phyloP scores from a whole-genome alignment of 768 basidiomycete genomes.

The Mycena rebaudengoi region DNA sequence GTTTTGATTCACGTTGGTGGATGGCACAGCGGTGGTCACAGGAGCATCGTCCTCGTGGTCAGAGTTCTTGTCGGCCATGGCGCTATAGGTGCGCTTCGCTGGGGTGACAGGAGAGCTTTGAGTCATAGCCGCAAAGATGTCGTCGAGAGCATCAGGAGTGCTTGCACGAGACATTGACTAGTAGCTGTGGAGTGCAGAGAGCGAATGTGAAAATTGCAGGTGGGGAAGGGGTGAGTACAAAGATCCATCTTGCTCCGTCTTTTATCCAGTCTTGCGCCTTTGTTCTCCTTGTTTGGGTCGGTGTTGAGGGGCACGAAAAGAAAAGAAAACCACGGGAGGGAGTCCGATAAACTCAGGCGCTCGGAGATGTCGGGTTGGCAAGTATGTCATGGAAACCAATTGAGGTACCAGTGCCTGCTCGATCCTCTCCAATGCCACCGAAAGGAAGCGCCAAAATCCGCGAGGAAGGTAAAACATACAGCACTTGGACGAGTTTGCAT shows the following conservation, averaged over 20 bases:
- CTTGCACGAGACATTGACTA: too few relatives aligned
- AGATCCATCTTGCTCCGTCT: too few relatives aligned
- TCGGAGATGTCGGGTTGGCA: too few relatives aligned
- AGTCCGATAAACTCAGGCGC: too few relatives aligned
- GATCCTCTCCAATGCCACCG: slow-evolving; percentile 6
- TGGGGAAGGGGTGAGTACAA: neutral
- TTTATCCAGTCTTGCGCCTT: too few relatives aligned
- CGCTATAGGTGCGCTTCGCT: neutral
- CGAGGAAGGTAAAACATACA: neutral
- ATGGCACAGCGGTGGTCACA: neutral
- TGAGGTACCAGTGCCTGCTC: too few relatives aligned
- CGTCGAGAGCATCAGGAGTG: neutral
- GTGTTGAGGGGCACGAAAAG: too few relatives aligned
- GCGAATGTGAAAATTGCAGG: neutral
- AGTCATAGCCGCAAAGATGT: neutral
- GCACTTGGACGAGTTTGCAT: neutral
- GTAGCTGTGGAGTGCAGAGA: neutral
- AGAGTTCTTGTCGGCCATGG: neutral
- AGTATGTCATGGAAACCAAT: too few relatives aligned
- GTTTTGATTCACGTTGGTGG: neutral
- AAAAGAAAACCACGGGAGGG: too few relatives aligned
- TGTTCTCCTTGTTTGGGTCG: too few relatives aligned
- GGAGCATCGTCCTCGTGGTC: neutral
- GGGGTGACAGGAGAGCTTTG: neutral
- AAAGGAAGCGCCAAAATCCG: neutral